These are phyloP conservation scores for Pascua guehoae DNA, from an alignment of 1,284 basidiomycete genomes.

Conservation along the genomic window DNA sequence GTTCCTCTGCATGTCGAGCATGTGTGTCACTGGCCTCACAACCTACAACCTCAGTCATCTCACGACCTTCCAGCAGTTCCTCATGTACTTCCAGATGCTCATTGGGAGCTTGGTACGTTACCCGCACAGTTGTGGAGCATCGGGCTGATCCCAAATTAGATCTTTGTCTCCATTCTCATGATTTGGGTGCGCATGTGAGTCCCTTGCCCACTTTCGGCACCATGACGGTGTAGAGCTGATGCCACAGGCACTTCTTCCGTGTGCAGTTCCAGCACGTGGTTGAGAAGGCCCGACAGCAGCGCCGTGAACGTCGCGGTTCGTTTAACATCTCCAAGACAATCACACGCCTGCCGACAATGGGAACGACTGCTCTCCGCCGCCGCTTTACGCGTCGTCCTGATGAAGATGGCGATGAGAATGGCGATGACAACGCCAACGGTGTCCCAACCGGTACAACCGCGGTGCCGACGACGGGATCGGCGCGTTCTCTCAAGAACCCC, in stretches of 20 bases:
- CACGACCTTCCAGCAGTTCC: conserved; percentile 52
- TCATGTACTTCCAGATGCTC: conserved; percentile 50
- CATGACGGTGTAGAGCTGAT: background rate
- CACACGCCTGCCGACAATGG: conserved; percentile 23
- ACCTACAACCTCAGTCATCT: conserved; percentile 52
- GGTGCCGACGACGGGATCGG: background rate
- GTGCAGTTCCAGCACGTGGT: conserved; percentile 68
- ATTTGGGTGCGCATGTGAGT: conserved; percentile 44
- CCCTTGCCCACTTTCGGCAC: background rate
- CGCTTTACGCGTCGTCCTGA: conserved; percentile 22
- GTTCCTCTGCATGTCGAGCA: conserved; percentile 52
- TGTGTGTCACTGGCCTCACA: conserved; percentile 55
- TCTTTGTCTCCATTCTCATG: conserved; percentile 49
- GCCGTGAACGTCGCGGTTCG: conserved; percentile 4
- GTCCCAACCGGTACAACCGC: background rate
- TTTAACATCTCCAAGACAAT: conserved; percentile 35
- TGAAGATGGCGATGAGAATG: background rate
- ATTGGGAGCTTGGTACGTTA: conserved; percentile 46
- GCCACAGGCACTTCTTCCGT: conserved; percentile 66
- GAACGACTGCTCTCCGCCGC: conserved; percentile 15
- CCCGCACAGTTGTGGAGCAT: background rate
- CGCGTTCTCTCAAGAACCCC: background rate
- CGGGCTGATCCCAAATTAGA: conserved; percentile 20
- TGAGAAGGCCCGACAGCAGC: conserved; percentile 43
- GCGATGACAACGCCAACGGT: background rate